phyloP scores from a whole-genome alignment of 192 early-diverging fungal genomes.

The Gigaspora rosea region DNA sequence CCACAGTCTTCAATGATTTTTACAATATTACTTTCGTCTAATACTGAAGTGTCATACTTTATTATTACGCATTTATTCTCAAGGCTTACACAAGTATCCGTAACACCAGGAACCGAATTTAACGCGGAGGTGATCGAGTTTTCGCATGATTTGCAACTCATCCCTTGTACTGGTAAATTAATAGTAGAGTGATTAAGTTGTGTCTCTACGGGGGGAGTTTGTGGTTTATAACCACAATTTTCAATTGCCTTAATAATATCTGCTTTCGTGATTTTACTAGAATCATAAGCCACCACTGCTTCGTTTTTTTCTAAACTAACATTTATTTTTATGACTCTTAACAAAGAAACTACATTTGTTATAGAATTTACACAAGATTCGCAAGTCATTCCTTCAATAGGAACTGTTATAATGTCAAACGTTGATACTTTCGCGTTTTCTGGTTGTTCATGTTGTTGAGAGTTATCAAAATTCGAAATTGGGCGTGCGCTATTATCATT shows the following conservation, averaged over 20 bases:
- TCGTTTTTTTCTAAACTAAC: conserved; percentile 41
- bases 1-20: conserved; percentile 67
- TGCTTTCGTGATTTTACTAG: conserved; percentile 1
- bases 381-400: conserved; percentile 74
- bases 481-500: no score
- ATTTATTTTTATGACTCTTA: conserved; percentile 7
- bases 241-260: conserved; percentile 56
- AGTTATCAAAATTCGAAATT: no score
- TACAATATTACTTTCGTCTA: conserved; percentile 33
- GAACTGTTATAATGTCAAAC: conserved; percentile 20
- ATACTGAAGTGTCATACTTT: conserved; percentile 15
- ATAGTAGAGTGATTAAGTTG: conserved; percentile 24
- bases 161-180: background rate
- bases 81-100: conserved; percentile 32
- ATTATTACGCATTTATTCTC: conserved; percentile 39
- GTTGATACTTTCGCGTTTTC: background rate
- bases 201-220: conserved; percentile 50
- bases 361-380: conserved; percentile 71
- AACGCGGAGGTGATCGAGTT: conserved; percentile 27
- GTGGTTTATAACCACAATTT: conserved; percentile 58
- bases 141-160: conserved; percentile 49
- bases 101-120: background rate
- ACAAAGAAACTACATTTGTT: background rate
- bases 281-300: conserved; percentile 35
- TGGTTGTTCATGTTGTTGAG: no score